phyloP scores from a whole-genome alignment of 176 grass and related monocot species.

The Musa acuminata region DNA sequence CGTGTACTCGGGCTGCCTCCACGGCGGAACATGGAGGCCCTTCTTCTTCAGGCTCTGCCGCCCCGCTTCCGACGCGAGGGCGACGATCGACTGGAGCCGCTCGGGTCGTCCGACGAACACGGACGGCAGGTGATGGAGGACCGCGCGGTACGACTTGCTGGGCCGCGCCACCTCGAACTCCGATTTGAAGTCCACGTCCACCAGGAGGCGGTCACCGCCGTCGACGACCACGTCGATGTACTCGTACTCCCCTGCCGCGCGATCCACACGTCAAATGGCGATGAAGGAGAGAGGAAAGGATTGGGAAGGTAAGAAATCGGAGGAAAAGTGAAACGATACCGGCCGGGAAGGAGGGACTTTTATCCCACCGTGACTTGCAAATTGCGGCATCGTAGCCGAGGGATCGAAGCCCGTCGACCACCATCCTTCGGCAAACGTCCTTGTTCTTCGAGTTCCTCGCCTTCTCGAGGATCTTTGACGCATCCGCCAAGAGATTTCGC shows the following conservation, averaged over 20 bases:
- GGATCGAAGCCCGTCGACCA: slow-evolving; percentile 56
- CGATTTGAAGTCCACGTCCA: slow-evolving; percentile 79
- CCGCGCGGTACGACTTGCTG: slow-evolving; percentile 64
- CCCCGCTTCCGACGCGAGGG: slow-evolving; percentile 51
- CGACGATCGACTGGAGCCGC: slow-evolving; percentile 57
- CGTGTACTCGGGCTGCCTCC: slow-evolving; percentile 44
- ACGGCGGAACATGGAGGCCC: slow-evolving; percentile 62
- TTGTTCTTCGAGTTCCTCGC: slow-evolving; percentile 36
- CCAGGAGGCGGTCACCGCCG: slow-evolving; percentile 35
- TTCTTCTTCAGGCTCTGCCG: slow-evolving; percentile 82
- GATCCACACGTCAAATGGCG: neutral
- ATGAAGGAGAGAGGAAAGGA: neutral
- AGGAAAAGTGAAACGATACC: neutral
- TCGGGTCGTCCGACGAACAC: slow-evolving; percentile 67
- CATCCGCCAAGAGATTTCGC: slow-evolving; percentile 84
- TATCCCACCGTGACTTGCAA: slow-evolving; percentile 78
- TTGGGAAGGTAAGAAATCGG: neutral
- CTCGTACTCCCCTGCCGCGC: slow-evolving; percentile 59
- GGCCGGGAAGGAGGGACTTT: slow-evolving; percentile 31
- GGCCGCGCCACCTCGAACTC: slow-evolving; percentile 86
- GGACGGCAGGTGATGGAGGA: slow-evolving; percentile 57
- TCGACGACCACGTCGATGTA: slow-evolving; percentile 68
- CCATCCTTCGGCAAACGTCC: slow-evolving; percentile 39
- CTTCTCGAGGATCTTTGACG: slow-evolving; percentile 42
- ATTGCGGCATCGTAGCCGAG: slow-evolving; percentile 77